Base-by-base conservation (phyloP, 352 stramenopile genomes). In the Pythium aristosporum region DNA sequence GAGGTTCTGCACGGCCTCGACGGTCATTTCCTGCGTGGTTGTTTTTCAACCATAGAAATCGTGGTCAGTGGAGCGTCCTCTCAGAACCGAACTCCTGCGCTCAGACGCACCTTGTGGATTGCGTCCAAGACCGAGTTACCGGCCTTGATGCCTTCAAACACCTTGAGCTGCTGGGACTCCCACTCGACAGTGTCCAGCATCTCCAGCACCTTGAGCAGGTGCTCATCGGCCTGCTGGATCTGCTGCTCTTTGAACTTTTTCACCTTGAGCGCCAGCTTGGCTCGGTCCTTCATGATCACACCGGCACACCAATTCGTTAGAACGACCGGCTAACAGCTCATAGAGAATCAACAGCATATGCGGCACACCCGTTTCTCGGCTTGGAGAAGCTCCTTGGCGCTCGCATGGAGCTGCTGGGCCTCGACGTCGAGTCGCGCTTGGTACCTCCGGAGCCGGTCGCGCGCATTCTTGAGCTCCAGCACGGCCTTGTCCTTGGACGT, bases 161-260 rank as follows among this genome's bases (percentile, higher is more conserved):
- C 85, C 72, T 93, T 77, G 44, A 96, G 74, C 69, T 96, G 87
- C 71, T 95, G 85, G 3, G 74, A 88, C 64, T 94, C 87, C 89
- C 87, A 96, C 70, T 96, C 84, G 51, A 96, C 85, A 21, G 87
- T 93, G 70, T 96, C 82, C 58, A 96, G 63, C 79, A 96, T 89
- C 46, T 87, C 65, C 25, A 95, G 73, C 50, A 96, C 85, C 44
- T 94, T 89, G 34, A 96, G 77, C 63, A 96, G 67, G 60, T 96
- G 87, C 41, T 86, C 80, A 63, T 95, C 85, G 11, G 88, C 86
- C 57, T 96, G 81, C 23, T 86, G 75, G 69, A 96, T 94, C 70
- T 96, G 87, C 61, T 88, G 81, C 65, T 95, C 83, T 58, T 95
- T 95, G 67, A 92, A 96, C 72, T 96, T 96, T 57, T 92, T 95